Evolutionary conservation across 768 basidiomycete genomes (phyloP), one percentile per base, ranked within the genome.

Genomic region (Crassisporium funariophilum): DNA sequence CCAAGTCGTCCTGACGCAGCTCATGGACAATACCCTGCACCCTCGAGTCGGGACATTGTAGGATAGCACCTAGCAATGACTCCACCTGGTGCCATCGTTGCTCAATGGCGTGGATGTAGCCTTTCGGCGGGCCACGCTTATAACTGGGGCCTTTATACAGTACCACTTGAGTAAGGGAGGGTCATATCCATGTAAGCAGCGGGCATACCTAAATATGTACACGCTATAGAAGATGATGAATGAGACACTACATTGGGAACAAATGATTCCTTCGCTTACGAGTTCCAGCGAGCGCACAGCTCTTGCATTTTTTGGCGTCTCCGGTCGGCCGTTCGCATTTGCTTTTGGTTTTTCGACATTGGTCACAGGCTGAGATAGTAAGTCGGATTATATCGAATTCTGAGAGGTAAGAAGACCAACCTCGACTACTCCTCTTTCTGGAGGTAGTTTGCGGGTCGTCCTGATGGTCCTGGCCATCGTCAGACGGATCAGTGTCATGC

Each of bases 61-160:
- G 73, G 41, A 95, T 75, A 10, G 86, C 84, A 25, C 90, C 92
- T 4, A 95, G 74, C n/a, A 95, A 70, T 10, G 91, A 88, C 66
- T 95, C 93, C 56, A 94, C 88, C 61, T 93, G 88, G 57, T 95
- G 92, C 83, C 92, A 88, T 57, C 91, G 69, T 49, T 89, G 87
- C 68, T 95, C 92, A 41, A 95, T 92, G 29, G 91, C 91, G 63
- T 93, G 88, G 40, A 95, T 93, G 63, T 95, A 95, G 15, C 92
- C 92, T 60, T 91, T 91, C 5, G 89, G 88, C 8, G 88, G 88
- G 8, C 91, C 91, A 7, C 91, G 84, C 60, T 87, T 88, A 63
- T 85, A 86, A 59, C 84, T 88, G 0, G 86, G 86, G 35, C 84
- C 88, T 89, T 44, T 11, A 29, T 7, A 44, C 17, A 34, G 31